These are phyloP conservation scores for Zygotorulaspora danielsina DNA, from an alignment of 805 yeast genomes.

Conservation along the genomic window DNA sequence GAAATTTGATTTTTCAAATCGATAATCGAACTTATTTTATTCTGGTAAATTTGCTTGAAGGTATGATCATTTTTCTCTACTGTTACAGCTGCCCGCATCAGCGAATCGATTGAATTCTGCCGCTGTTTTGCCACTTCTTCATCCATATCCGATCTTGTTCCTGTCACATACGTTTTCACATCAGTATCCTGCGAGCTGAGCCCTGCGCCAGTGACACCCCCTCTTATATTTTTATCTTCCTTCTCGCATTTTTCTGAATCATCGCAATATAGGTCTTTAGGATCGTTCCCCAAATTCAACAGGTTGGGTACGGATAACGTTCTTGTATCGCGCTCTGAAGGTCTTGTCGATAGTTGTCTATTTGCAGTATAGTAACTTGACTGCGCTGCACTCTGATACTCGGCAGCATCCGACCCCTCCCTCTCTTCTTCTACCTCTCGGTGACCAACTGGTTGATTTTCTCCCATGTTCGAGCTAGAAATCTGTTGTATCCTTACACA, in stretches of 20 bases:
- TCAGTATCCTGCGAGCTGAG: neutral
- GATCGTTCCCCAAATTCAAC: conserved; percentile 8
- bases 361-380: neutral
- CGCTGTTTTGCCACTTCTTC: conserved; percentile 8
- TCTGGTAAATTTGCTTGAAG: conserved; percentile 15
- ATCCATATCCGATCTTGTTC: neutral
- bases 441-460: neutral
- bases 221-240: neutral
- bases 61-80: conserved; percentile 13
- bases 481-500: conserved; percentile 9
- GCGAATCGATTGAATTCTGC: conserved; percentile 22
- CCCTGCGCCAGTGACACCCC: neutral
- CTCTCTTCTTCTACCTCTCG: conserved; percentile 5
- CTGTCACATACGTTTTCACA: neutral
- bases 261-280: conserved; percentile 2
- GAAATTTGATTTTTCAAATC: conserved; percentile 15
- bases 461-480: neutral
- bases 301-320: conserved; percentile 13
- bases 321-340: conserved; percentile 4
- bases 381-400: neutral
- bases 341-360: conserved; percentile 8
- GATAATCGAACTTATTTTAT: conserved; percentile 15
- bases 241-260: conserved; percentile 5
- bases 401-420: conserved; percentile 1
- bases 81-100: conserved; percentile 26